Conservation (phyloP, 441 rosid species). For the Gossypium trilobum region DNA sequence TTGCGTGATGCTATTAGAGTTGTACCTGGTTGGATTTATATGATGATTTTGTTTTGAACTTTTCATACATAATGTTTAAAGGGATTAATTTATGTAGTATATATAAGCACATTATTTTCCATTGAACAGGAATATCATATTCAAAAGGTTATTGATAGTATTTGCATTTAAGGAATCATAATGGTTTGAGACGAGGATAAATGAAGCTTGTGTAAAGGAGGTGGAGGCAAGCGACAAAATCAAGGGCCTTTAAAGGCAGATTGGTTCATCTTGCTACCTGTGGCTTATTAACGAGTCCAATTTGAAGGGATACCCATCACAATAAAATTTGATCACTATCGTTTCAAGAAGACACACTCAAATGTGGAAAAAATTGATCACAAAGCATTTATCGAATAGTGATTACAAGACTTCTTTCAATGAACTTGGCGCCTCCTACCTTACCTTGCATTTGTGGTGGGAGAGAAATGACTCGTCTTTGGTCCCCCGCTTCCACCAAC, state of each 20-base stretch:
- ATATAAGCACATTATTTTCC: not conserved
- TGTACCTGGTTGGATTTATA: not conserved
- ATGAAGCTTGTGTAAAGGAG: too few species aligned
- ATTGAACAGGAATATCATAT: too few species aligned
- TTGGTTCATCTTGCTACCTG: too few species aligned
- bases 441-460: slow-evolving; percentile 75
- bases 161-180: too few species aligned
- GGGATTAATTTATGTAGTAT: not conserved
- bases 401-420: slow-evolving; percentile 56
- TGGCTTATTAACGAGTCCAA: too few species aligned
- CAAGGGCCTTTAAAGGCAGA: too few species aligned
- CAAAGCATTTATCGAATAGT: slow-evolving; percentile 36
- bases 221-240: too few species aligned
- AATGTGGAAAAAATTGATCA: not conserved
- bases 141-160: too few species aligned
- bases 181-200: too few species aligned
- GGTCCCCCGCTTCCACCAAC: slow-evolving; percentile 87
- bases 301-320: too few species aligned
- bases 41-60: not conserved
- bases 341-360: not conserved
- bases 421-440: slow-evolving; percentile 75
- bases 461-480: slow-evolving; percentile 59
- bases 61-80: not conserved
- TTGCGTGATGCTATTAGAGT: too few species aligned
- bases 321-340: not conserved